Evolutionary conservation across 2,329 filamentous ascomycete genomes (phyloP).

Genomic region (Fusarium pilosicola): DNA sequence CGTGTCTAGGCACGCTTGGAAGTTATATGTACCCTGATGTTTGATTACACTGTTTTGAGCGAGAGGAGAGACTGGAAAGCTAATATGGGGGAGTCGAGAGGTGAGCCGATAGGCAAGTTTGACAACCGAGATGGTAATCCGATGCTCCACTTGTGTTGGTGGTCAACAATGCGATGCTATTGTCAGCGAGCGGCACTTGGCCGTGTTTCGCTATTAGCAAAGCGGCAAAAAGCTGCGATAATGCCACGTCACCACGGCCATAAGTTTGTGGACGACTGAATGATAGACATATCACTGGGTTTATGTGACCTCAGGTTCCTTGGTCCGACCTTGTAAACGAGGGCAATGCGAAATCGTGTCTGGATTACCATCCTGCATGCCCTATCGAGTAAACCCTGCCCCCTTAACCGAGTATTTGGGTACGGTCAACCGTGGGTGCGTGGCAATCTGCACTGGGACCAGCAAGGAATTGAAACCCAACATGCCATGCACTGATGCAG

Average conservation of each 20-base stretch:
- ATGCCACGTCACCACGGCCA: constrained; percentile 40
- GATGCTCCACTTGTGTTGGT: constrained; percentile 3
- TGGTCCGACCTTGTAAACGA: constrained; percentile 26
- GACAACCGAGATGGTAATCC: not conserved
- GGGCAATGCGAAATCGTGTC: constrained; percentile 34
- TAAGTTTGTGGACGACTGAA: constrained; percentile 10
- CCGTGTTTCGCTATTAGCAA: constrained; percentile 26
- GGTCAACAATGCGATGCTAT: constrained; percentile 20
- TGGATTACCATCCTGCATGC: constrained; percentile 42
- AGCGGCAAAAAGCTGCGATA: constrained; percentile 17
- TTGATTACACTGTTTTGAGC: not conserved
- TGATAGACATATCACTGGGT: constrained; percentile 3
- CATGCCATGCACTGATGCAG: constrained; percentile 11
- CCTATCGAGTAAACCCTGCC: constrained; percentile 35
- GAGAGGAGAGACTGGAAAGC: not conserved
- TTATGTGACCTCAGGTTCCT: constrained; percentile 14
- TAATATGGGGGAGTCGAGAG: constrained; percentile 5
- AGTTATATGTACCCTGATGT: constrained; percentile 5
- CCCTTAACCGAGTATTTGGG: constrained; percentile 44
- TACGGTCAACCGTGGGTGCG: constrained; percentile 29
- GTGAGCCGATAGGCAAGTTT: constrained; percentile 8
- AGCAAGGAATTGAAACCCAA: constrained; percentile 30
- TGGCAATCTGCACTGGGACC: constrained; percentile 31
- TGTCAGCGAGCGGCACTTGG: constrained; percentile 27
- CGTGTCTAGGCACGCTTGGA: constrained; percentile 12